Conservation (phyloP, 805 yeast genomes). For the Cyberlindnera subsufficiens region DNA sequence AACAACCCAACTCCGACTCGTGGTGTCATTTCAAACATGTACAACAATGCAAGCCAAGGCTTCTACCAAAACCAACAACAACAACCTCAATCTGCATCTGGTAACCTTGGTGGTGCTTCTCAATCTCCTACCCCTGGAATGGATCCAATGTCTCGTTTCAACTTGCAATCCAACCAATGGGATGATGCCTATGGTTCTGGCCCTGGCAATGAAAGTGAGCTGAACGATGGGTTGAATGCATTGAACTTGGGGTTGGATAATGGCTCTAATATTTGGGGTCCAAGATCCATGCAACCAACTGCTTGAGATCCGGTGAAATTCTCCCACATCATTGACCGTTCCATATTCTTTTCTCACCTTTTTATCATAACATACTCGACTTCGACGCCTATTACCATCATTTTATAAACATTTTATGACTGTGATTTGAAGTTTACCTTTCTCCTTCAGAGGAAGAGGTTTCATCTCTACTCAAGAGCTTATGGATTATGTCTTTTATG, state of each 20-base stretch:
- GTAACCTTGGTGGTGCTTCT: conserved; percentile 17
- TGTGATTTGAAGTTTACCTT: too few relatives aligned
- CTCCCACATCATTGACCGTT: not conserved
- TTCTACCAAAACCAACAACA: conserved; percentile 10
- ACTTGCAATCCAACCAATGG: conserved; percentile 9
- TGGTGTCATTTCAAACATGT: conserved; percentile 2
- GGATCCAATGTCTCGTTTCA: conserved; percentile 23
- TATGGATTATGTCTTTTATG: conserved; percentile 1
- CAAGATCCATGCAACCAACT: conserved; percentile 15
- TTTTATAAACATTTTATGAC: too few relatives aligned
- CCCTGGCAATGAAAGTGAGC: conserved; percentile 16
- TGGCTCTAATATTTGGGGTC: conserved; percentile 25
- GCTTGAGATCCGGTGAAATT: conserved; percentile 1
- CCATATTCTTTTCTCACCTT: too few relatives aligned
- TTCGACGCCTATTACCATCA: too few relatives aligned
- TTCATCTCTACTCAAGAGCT: too few relatives aligned
- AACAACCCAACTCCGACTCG: conserved; percentile 26
- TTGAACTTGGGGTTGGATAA: conserved; percentile 21
- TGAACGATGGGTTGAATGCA: conserved; percentile 20
- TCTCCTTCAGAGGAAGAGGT: too few relatives aligned
- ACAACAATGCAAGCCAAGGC: not conserved
- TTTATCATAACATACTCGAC: too few relatives aligned
- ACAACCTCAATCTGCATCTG: conserved; percentile 9
- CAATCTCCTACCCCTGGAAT: conserved; percentile 27
- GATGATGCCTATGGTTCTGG: conserved; percentile 4